phyloP scores from a whole-genome alignment of 768 basidiomycete genomes.

The Neoboletus magnificus region DNA sequence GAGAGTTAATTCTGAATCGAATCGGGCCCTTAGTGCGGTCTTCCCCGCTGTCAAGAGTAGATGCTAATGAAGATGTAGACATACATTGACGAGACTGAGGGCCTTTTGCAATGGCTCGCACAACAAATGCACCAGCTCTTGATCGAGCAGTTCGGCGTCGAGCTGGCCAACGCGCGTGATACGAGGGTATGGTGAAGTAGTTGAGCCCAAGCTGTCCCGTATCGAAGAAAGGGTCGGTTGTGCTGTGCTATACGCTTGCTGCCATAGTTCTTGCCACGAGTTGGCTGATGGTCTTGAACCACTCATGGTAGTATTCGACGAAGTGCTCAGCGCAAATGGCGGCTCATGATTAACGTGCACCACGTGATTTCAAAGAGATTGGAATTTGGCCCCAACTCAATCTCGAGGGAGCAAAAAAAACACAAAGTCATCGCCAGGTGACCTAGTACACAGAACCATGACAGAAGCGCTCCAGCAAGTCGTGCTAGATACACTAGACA shows the following conservation, averaged over 20 bases:
- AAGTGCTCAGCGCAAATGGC: not conserved
- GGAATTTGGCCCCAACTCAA: constrained; percentile 11
- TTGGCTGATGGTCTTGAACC: constrained; percentile 2
- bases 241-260: constrained; percentile 62
- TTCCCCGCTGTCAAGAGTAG: constrained; percentile 30
- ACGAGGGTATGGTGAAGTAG: constrained; percentile 38
- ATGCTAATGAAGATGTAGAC: constrained; percentile 22
- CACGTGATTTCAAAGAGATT: constrained; percentile 21
- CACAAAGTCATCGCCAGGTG: constrained; percentile 2
- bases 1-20: constrained; percentile 73
- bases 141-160: constrained; percentile 87
- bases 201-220: constrained; percentile 36
- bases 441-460: constrained; percentile 41
- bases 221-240: constrained; percentile 53
- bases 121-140: constrained; percentile 78
- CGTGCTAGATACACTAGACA: constrained; percentile 69
- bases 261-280: constrained; percentile 41
- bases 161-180: constrained; percentile 84
- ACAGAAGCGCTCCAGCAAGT: constrained; percentile 79
- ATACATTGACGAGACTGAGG: constrained; percentile 62
- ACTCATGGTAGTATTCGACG: constrained; percentile 13
- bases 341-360: too few species aligned
- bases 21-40: constrained; percentile 55
- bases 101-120: constrained; percentile 79
- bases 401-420: not conserved